Base-by-base conservation (phyloP, 164 flowering plant genomes). In the Magnolia officinalis region DNA sequence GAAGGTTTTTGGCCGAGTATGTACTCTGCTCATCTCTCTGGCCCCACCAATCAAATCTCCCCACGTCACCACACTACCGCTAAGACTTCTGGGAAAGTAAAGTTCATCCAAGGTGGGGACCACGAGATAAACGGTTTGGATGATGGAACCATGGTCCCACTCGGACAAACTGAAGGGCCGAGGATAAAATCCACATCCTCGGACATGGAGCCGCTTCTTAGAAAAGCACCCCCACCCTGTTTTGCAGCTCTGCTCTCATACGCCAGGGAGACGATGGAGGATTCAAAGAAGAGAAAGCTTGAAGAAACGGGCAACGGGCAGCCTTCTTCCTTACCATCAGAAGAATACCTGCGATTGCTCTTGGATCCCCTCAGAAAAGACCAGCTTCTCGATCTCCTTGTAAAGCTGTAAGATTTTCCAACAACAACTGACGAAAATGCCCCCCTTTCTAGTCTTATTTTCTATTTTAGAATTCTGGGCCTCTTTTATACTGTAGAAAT, bases 291-390 rank as follows among this genome's bases (percentile, higher is more conserved):
- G 90, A 84, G 93, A 79, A 90, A 86, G 87, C 80, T 84, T 19
- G 89, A 85, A 58, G 90, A 84, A 31, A 24, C 75, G 16, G 72
- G 63, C 11, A 75, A 80, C 70, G 83, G 76, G 50, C 65, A 67
- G 14, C 19, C n/a, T 19, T 24, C 75, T 6, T 65, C 84, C 1
- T 16, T 72, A 0, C 66, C 50, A 7, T 70, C 80, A 24, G 72
- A 65, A 49, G 87, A 89, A 72, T 77, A 86, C 8, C 74, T 90
- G 59, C 87, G 87, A 9, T 49, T 74, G 23, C 83, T 90, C 29
- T 88, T 88, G 24, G 93, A 88, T n/a, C 93, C 93, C 20, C 87
- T 90, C 14, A 78, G 85, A n/a, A 90, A 88, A 76, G 79, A 88
- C 74, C 91, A 88, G 83, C 82, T 90, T 76, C 83, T 87, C 49